Conservation (phyloP, 164 flowering plant species). For the Pachysandra terminalis region DNA sequence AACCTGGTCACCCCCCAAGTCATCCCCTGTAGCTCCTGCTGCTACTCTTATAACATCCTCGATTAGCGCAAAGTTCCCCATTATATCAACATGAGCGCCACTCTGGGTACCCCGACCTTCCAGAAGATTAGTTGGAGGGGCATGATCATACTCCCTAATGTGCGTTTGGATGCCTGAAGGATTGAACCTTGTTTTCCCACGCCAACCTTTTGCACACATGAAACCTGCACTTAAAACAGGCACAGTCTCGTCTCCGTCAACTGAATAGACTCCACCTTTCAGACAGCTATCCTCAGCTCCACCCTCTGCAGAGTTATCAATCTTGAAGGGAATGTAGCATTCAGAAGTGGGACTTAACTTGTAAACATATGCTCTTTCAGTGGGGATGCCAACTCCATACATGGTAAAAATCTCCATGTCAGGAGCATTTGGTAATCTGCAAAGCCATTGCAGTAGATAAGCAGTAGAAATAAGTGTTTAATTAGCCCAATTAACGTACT, state of each 20-base stretch:
- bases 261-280: slow-evolving; percentile 66
- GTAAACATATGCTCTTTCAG: slow-evolving; percentile 91
- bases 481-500: neutral
- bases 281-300: slow-evolving; percentile 53
- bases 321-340: slow-evolving; percentile 90
- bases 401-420: slow-evolving; percentile 88
- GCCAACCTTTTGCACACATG: slow-evolving; percentile 98
- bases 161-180: slow-evolving; percentile 84
- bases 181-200: slow-evolving; percentile 85
- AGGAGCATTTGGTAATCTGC: slow-evolving; percentile 93
- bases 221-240: slow-evolving; percentile 91
- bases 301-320: slow-evolving; percentile 62
- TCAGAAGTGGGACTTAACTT: slow-evolving; percentile 53
- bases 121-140: slow-evolving; percentile 78
- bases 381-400: slow-evolving; percentile 94
- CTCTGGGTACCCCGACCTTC: slow-evolving; percentile 99
- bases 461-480: neutral
- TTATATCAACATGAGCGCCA: slow-evolving; percentile 98
- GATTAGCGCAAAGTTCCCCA: slow-evolving; percentile 94
- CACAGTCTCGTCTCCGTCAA: slow-evolving; percentile 94
- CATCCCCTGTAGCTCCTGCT: slow-evolving; percentile 84
- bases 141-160: slow-evolving; percentile 80
- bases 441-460: slow-evolving; percentile 11
- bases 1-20: slow-evolving; percentile 85
- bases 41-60: slow-evolving; percentile 89